Conservation (phyloP, 1,284 basidiomycete species). For the Rhodotorula sp. region DNA sequence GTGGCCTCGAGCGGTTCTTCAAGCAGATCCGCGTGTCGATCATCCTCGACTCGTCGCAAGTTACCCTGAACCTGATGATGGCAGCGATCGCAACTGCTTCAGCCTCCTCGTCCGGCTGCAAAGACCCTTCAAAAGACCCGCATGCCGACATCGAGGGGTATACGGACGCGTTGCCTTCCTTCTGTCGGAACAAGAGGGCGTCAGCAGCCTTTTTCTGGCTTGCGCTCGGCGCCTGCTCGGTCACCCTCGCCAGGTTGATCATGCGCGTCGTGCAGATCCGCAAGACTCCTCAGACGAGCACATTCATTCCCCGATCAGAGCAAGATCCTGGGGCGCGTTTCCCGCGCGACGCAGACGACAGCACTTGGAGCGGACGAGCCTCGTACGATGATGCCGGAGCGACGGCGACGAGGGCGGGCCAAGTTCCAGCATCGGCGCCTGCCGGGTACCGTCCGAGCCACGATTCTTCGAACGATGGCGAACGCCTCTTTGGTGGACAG, state of each 20-base stretch:
- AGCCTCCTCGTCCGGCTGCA: conserved; percentile 40
- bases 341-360: conserved; percentile 18
- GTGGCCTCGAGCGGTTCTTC: conserved; percentile 36
- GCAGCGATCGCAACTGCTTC: conserved; percentile 38
- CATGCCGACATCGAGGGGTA: conserved; percentile 40
- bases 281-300: conserved; percentile 12
- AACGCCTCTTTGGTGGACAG: conserved; percentile 22
- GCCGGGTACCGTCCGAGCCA: conserved; percentile 11
- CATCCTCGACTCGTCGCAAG: conserved; percentile 37
- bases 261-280: conserved; percentile 19
- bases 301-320: conserved; percentile 17
- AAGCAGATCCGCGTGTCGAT: conserved; percentile 37
- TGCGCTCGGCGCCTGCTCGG: conserved; percentile 22
- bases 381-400: neutral
- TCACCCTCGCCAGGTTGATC: conserved; percentile 15
- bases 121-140: conserved; percentile 31
- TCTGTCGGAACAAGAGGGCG: conserved; percentile 43
- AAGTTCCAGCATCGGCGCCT: neutral
- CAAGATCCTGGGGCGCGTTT: neutral
- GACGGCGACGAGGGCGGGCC: neutral
- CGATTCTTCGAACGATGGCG: conserved; percentile 12
- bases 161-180: conserved; percentile 28
- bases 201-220: conserved; percentile 44
- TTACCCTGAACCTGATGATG: conserved; percentile 22
- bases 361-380: conserved; percentile 13